Percentiles rank a stretch among this genome's conserved stretches.
These are phyloP conservation scores for Coniochaeta hoffmannii DNA, from an alignment of 2,329 filamentous ascomycete species.

Conservation along the genomic window DNA sequence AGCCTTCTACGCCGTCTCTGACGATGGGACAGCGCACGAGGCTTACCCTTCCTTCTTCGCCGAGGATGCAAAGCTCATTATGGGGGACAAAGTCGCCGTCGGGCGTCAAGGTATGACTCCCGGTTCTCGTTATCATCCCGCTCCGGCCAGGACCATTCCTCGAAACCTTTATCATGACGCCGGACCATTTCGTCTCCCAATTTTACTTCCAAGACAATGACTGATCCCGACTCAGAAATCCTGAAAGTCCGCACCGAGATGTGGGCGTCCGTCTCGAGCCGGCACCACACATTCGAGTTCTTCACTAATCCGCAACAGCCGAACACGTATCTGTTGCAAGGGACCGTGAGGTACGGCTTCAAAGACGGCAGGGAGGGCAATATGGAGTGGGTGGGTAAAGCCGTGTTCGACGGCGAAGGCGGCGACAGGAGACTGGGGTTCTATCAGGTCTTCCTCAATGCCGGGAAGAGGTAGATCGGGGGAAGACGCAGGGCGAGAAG, in stretches of 20 bases:
- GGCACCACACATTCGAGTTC: neutral
- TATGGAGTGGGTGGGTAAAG: neutral
- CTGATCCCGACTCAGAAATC: neutral
- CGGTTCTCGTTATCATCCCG: neutral
- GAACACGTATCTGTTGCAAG: conserved; percentile 12
- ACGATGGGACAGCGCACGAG: neutral
- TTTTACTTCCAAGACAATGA: neutral
- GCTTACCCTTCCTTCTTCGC: neutral
- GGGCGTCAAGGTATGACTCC: neutral
- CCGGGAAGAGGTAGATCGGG: neutral
- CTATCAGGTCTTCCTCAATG: neutral
- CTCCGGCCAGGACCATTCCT: too few relatives aligned
- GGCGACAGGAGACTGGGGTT: neutral
- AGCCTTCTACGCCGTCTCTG: neutral
- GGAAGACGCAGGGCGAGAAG: too few relatives aligned
- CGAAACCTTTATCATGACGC: too few relatives aligned
- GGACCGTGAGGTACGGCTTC: neutral
- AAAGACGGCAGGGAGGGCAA: neutral
- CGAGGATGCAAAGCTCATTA: neutral
- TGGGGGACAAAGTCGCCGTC: neutral
- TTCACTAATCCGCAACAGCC: neutral
- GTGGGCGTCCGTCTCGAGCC: neutral
- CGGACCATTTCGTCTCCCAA: neutral
- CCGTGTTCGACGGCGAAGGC: neutral
- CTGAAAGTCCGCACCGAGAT: neutral